Conservation (phyloP, 148 eudicot genomes). For the Persicaria tinctoria region DNA sequence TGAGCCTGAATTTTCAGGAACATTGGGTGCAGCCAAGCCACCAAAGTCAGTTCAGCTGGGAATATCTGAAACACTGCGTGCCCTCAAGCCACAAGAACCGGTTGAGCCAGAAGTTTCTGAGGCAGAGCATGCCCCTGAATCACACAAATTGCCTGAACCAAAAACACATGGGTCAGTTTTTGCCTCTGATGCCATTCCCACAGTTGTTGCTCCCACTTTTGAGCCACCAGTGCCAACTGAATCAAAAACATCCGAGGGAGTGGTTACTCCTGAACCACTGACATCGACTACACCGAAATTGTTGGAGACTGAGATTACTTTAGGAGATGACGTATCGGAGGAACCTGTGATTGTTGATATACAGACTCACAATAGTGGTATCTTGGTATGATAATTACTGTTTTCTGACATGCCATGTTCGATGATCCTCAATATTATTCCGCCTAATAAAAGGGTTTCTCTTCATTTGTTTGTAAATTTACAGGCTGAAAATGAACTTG, state of each 20-base stretch:
- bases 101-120: neutral
- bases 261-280: conserved; percentile 9
- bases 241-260: conserved; percentile 19
- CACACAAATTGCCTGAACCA: conserved; percentile 17
- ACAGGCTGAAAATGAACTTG: conserved; percentile 48
- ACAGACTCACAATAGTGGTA: conserved; percentile 58
- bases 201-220: neutral
- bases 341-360: conserved; percentile 43
- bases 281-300: neutral
- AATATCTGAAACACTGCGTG: neutral
- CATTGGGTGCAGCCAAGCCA: neutral
- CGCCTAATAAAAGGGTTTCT: neutral
- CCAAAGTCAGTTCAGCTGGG: neutral
- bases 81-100: neutral
- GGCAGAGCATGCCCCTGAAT: neutral
- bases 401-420: neutral
- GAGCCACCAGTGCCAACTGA: neutral
- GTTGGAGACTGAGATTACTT: conserved; percentile 5
- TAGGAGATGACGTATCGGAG: conserved; percentile 32
- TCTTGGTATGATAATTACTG: conserved; percentile 40
- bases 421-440: neutral
- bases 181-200: neutral
- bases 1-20: conserved; percentile 8
- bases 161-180: neutral
- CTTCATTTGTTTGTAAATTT: conserved; percentile 9